Conservation (phyloP, 2,329 filamentous ascomycete genomes). For the Cercospora zeina region DNA sequence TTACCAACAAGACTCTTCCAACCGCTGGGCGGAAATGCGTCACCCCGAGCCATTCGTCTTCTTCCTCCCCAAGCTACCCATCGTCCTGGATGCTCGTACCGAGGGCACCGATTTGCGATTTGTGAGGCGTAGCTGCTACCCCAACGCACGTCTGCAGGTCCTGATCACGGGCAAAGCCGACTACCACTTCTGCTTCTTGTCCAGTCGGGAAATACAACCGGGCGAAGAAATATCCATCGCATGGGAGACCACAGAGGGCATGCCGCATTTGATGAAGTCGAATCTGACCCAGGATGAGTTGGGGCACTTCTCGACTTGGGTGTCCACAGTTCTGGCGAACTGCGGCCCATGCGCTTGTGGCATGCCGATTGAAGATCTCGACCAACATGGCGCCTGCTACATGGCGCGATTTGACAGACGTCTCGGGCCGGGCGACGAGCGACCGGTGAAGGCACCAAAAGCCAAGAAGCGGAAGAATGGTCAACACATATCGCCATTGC, state of each 20-base stretch:
- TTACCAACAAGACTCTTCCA: constrained; percentile 49
- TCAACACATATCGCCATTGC: constrained; percentile 55
- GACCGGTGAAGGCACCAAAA: constrained; percentile 43
- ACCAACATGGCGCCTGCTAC: constrained; percentile 5
- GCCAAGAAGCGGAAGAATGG: constrained; percentile 53
- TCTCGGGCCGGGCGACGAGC: constrained; percentile 29
- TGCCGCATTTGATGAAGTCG: constrained; percentile 29
- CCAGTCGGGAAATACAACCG: constrained; percentile 73
- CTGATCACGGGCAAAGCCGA: constrained; percentile 75
- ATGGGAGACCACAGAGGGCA: constrained; percentile 53
- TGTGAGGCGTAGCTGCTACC: constrained; percentile 85
- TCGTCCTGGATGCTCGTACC: constrained; percentile 88
- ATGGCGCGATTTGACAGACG: constrained; percentile 39
- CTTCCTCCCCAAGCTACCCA: constrained; percentile 79
- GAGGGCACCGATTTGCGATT: constrained; percentile 86
- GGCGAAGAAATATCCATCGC: constrained; percentile 67
- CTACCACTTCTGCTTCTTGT: constrained; percentile 91
- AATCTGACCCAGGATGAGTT: constrained; percentile 32
- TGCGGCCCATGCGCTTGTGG: constrained; percentile 79
- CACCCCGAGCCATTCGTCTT: constrained; percentile 57
- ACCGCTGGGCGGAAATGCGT: constrained; percentile 50
- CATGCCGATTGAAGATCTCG: constrained; percentile 27
- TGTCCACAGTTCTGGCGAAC: constrained; percentile 70
- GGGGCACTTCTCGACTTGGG: constrained; percentile 58
- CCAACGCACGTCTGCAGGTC: constrained; percentile 85